A percentile compares a stretch with the other conserved stretches of the same genome.
phyloP scores from a whole-genome alignment of 179 eudicot genomes.

The Vitellaria paradoxa region DNA sequence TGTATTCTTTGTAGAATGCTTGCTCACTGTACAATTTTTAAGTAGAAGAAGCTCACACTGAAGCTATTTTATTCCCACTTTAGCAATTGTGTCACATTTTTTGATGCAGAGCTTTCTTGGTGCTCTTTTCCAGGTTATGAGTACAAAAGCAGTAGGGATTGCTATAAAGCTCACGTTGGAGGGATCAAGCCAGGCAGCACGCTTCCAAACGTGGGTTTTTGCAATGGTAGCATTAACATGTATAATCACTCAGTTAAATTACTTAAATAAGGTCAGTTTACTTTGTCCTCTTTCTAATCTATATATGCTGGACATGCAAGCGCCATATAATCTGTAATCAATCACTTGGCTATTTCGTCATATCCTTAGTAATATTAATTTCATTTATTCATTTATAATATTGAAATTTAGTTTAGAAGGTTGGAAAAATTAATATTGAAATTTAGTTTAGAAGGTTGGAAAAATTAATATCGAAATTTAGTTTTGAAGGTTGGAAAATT shows the following conservation, averaged over 20 bases:
- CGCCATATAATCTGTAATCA: no score
- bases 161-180: conserved; percentile 85
- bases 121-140: conserved; percentile 72
- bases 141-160: conserved; percentile 86
- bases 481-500: no score
- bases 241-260: conserved; percentile 73
- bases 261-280: conserved; percentile 74
- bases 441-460: no score
- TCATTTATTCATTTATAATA: no score
- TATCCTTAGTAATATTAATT: no score
- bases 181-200: conserved; percentile 72
- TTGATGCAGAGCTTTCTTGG: conserved; percentile 9
- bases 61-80: neutral
- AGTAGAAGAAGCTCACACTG: neutral
- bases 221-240: conserved; percentile 81
- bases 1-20: neutral
- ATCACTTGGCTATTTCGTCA: no score
- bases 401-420: no score
- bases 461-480: no score
- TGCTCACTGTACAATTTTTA: neutral
- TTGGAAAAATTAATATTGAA: no score
- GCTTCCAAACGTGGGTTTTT: conserved; percentile 75
- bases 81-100: neutral
- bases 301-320: no score
- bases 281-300: neutral